A percentile compares a stretch with the other conserved stretches of the same genome.
Evolutionary conservation across 495 filamentous ascomycete genomes (phyloP).

Genomic region (Penicillium paradoxum): DNA sequence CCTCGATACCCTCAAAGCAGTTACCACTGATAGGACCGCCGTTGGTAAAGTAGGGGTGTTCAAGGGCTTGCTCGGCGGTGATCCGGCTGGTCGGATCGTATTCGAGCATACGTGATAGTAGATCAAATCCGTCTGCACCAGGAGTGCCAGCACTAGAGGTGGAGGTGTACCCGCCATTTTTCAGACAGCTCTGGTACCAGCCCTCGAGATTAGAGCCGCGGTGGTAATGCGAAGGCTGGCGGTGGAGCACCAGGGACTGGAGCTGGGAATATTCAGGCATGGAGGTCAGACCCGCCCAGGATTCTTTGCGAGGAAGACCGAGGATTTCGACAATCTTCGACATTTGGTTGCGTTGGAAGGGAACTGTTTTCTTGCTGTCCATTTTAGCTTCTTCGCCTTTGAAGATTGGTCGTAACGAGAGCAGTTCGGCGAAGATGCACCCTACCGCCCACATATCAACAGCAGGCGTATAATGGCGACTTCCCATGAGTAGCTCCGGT

Average conservation of each 20-base stretch:
- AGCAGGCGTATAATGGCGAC: conserved; percentile 89
- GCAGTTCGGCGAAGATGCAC: conserved; percentile 94
- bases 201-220: conserved; percentile 51
- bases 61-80: conserved; percentile 77
- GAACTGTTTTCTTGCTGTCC: conserved; percentile 94
- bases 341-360: conserved; percentile 98
- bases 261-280: conserved; percentile 83
- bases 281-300: conserved; percentile 74
- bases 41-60: conserved; percentile 78
- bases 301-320: conserved; percentile 81
- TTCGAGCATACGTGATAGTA: conserved; percentile 76
- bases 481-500: conserved; percentile 87
- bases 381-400: conserved; percentile 99
- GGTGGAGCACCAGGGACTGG: conserved; percentile 51
- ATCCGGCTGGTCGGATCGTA: conserved; percentile 89
- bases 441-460: conserved; percentile 97
- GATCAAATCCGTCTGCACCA: conserved; percentile 70
- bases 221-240: conserved; percentile 37
- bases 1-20: conserved; percentile 85
- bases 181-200: conserved; percentile 62
- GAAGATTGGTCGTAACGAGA: conserved; percentile 90
- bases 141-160: conserved; percentile 49
- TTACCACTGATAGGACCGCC: conserved; percentile 63
- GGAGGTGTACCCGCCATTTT: conserved; percentile 51
- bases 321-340: conserved; percentile 96